Percentiles rank a stretch among this genome's conserved stretches.
Conservation (phyloP, 768 basidiomycete genomes). For the Kondoa subrosea region DNA sequence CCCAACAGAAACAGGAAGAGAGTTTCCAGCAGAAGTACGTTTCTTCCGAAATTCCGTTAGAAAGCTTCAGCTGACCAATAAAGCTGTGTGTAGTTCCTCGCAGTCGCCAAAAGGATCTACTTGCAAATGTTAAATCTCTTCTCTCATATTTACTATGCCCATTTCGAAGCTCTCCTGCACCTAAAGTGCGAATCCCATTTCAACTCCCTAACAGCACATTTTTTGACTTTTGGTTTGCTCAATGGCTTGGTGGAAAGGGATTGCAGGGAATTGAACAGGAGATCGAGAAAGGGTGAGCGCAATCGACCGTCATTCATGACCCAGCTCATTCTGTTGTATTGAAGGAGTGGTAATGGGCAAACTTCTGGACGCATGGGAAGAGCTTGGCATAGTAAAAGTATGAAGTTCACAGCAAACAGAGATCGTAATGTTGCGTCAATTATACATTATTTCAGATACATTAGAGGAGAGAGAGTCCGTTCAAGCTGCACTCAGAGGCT, state of each 20-base stretch:
- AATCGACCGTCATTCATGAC: not conserved
- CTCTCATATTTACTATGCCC: not conserved
- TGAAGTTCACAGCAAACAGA: not conserved
- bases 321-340: not conserved
- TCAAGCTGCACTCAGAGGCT: slow-evolving; percentile 10
- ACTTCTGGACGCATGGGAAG: not conserved
- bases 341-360: not conserved
- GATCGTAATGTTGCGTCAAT: not conserved
- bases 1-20: slow-evolving; percentile 1
- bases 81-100: no score
- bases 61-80: not conserved
- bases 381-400: not conserved
- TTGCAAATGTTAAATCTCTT: slow-evolving; percentile 3
- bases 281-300: not conserved
- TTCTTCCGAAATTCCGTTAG: not conserved
- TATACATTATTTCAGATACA: not conserved
- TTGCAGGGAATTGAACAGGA: not conserved
- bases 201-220: slow-evolving; percentile 4
- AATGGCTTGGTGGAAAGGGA: slow-evolving; percentile 7
- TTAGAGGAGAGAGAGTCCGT: not conserved
- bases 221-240: slow-evolving; percentile 14
- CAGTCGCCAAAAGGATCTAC: slow-evolving; percentile 2
- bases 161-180: not conserved
- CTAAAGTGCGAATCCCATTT: slow-evolving; percentile 2
- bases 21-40: slow-evolving; percentile 2